Evolutionary conservation across 2,329 filamentous ascomycete species (phyloP).

Genomic region (Scedosporium aurantiacum): DNA sequence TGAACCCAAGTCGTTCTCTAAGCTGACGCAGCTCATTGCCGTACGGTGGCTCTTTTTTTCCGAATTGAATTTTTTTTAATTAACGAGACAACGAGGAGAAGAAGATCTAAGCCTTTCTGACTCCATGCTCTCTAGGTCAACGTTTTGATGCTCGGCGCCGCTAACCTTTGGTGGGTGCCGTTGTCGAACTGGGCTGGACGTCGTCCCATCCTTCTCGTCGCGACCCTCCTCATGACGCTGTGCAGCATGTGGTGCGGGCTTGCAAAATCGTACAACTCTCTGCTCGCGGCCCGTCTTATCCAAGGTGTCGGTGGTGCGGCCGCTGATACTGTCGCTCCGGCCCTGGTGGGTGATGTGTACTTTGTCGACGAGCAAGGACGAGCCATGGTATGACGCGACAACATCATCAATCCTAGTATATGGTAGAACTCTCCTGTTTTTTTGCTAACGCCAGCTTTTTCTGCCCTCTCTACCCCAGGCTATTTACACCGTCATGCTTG

Average conservation of each 20-base stretch:
- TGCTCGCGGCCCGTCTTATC: slow-evolving; percentile 69
- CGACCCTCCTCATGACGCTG: slow-evolving; percentile 17
- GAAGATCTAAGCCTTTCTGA: background rate
- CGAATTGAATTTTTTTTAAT: background rate
- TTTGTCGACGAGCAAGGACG: slow-evolving; percentile 76
- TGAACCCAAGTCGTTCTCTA: slow-evolving; percentile 13
- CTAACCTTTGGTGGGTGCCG: slow-evolving; percentile 26
- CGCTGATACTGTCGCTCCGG: slow-evolving; percentile 83
- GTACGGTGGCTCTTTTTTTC: slow-evolving; percentile 12
- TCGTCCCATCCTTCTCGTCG: slow-evolving; percentile 18
- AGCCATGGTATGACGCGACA: slow-evolving; percentile 47
- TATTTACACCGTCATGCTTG: slow-evolving; percentile 48
- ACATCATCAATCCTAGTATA: no score
- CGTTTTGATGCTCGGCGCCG: slow-evolving; percentile 21
- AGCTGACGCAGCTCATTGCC: slow-evolving; percentile 20
- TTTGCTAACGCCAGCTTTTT: slow-evolving; percentile 11
- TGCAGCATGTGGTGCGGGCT: slow-evolving; percentile 17
- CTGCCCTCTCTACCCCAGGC: slow-evolving; percentile 31
- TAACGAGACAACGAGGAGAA: background rate
- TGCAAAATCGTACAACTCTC: slow-evolving; percentile 43
- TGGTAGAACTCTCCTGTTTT: slow-evolving; percentile 11
- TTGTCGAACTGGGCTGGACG: slow-evolving; percentile 24
- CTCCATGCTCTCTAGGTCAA: slow-evolving; percentile 15
- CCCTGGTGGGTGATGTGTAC: slow-evolving; percentile 79
- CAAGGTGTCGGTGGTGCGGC: slow-evolving; percentile 82